Percentiles rank a stretch among this genome's conserved stretches.
phyloP scores from a whole-genome alignment of 495 filamentous ascomycete species.

The Aspergillus bridgeri region DNA sequence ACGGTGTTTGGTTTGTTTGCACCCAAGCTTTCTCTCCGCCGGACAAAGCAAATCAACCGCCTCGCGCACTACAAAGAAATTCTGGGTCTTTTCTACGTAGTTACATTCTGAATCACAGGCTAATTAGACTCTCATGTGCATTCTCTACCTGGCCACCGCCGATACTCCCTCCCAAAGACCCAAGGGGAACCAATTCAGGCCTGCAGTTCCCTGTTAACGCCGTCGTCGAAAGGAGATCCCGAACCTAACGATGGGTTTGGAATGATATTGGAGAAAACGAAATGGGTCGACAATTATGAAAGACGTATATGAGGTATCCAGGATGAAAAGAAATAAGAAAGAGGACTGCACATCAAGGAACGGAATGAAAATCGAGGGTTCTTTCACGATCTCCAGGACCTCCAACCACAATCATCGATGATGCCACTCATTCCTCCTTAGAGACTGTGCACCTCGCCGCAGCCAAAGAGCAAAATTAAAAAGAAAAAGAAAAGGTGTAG shows the following conservation, averaged over 20 bases:
- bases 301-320: conserved; percentile 29
- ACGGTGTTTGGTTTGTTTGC: conserved; percentile 28
- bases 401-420: too few relatives aligned
- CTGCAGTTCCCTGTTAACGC: background rate
- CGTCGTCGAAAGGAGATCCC: background rate
- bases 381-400: background rate
- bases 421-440: too few relatives aligned
- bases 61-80: too few relatives aligned
- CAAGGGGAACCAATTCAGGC: too few relatives aligned
- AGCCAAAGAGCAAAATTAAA: background rate
- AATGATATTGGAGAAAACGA: conserved; percentile 2
- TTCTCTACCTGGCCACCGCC: background rate
- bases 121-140: background rate
- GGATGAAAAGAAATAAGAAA: conserved; percentile 12
- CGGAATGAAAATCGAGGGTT: background rate
- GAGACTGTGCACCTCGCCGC: background rate
- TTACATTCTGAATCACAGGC: too few relatives aligned
- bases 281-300: conserved; percentile 16
- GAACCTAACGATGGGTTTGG: background rate
- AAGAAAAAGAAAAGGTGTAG: conserved; percentile 4
- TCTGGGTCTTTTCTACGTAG: too few relatives aligned
- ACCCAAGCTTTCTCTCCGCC: background rate
- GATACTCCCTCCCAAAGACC: background rate
- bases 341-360: conserved; percentile 1
- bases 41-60: background rate